Evolutionary conservation across 2,329 filamentous ascomycete genomes (phyloP).

Genomic region (Rutstroemia sydowiana): DNA sequence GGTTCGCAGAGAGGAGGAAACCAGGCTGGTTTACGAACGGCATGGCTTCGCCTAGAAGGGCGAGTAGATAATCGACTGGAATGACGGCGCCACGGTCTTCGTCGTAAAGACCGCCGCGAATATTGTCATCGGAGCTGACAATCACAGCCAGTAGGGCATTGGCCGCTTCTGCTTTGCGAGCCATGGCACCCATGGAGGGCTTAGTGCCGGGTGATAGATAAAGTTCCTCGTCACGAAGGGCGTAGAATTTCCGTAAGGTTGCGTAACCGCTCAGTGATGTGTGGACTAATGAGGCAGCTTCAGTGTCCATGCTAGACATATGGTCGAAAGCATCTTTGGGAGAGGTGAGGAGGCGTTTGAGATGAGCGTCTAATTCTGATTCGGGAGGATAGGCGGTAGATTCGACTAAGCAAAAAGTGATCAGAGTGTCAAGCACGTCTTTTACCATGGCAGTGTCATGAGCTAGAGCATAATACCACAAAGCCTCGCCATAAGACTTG

Average conservation of each 20-base stretch:
- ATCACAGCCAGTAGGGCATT: constrained; percentile 75
- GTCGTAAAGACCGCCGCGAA: constrained; percentile 85
- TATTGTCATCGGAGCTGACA: constrained; percentile 79
- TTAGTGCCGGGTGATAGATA: constrained; percentile 32
- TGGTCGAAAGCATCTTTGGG: constrained; percentile 65
- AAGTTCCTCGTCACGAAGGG: constrained; percentile 67
- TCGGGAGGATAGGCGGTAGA: constrained; percentile 71
- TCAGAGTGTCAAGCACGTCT: constrained; percentile 78
- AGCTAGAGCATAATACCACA: constrained; percentile 86
- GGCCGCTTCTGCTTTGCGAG: constrained; percentile 62
- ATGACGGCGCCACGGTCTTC: constrained; percentile 73
- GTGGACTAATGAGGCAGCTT: constrained; percentile 76
- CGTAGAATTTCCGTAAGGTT: constrained; percentile 82
- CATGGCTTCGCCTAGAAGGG: constrained; percentile 75
- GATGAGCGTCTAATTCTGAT: constrained; percentile 63
- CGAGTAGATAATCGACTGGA: constrained; percentile 78
- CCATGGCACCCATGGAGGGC: constrained; percentile 38
- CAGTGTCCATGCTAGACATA: constrained; percentile 66
- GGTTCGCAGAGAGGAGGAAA: constrained; percentile 56
- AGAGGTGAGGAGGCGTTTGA: constrained; percentile 62
- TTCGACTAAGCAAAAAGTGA: constrained; percentile 79
- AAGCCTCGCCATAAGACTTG: constrained; percentile 73
- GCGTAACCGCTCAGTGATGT: constrained; percentile 88
- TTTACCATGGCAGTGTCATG: constrained; percentile 73
- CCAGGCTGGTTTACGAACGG: constrained; percentile 63